A percentile compares a stretch with the other conserved stretches of the same genome.
Evolutionary conservation across 2,329 filamentous ascomycete genomes (phyloP).

Genomic region (Sporothrix euskadiensis): DNA sequence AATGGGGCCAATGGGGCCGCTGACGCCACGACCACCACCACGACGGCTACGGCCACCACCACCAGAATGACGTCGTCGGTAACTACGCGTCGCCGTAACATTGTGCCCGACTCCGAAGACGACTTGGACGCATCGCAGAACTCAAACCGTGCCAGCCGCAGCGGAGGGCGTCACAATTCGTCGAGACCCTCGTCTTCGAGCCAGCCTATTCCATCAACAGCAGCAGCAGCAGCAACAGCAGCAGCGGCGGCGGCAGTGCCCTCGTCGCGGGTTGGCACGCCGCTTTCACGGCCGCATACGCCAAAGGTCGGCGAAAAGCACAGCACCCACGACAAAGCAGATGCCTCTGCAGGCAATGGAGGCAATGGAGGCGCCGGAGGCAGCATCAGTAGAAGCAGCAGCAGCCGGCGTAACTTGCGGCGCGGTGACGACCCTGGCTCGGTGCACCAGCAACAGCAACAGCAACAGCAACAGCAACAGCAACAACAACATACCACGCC

Average conservation of each 20-base stretch:
- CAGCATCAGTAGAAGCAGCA: not conserved
- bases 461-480: not conserved
- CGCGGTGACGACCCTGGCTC: not conserved
- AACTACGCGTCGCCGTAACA: not conserved
- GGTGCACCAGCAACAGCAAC: not conserved
- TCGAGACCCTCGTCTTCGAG: not conserved
- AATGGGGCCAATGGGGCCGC: not conserved
- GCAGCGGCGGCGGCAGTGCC: not conserved
- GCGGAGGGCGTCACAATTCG: not conserved
- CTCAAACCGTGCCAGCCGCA: not conserved
- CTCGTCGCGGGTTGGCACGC: not conserved
- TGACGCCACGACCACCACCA: not conserved
- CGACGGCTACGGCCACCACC: not conserved
- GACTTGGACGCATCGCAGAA: conserved; percentile 12
- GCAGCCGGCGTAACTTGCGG: conserved; percentile 13
- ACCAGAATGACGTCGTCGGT: not conserved
- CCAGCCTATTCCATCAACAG: not conserved
- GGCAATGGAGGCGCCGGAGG: not conserved
- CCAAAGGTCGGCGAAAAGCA: not conserved
- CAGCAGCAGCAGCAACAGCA: not conserved
- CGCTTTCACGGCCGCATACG: conserved; percentile 14
- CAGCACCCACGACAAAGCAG: not conserved
- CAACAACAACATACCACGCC: not conserved
- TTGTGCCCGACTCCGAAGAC: conserved; percentile 30
- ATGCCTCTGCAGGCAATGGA: not conserved